These are phyloP conservation scores for Aureobasidium melanogenum DNA, from an alignment of 2,329 filamentous ascomycete genomes.

Conservation along the genomic window DNA sequence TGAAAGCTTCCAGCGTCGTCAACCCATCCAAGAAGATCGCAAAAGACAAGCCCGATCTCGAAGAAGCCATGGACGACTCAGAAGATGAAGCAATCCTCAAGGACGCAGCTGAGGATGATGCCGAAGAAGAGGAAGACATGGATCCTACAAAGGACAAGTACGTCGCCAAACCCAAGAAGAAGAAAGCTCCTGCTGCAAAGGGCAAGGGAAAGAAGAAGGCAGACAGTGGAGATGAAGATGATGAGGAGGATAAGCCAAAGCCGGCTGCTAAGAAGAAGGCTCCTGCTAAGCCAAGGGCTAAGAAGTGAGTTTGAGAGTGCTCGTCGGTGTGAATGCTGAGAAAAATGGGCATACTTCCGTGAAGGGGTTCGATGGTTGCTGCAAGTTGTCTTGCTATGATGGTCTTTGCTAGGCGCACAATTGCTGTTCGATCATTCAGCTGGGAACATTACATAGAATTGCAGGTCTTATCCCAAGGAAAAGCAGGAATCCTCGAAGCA, in stretches of 20 bases:
- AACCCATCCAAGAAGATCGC: slow-evolving; percentile 62
- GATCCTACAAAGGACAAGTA: slow-evolving; percentile 94
- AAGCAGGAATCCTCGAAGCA: not conserved
- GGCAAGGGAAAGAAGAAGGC: slow-evolving; percentile 35
- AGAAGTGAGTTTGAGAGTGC: slow-evolving; percentile 24
- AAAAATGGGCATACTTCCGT: not conserved
- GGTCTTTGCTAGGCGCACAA: not conserved
- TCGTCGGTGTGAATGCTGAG: not conserved
- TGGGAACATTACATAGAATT: not conserved
- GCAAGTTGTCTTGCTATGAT: not conserved
- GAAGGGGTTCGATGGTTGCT: not conserved
- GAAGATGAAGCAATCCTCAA: slow-evolving; percentile 45
- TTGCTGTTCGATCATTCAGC: not conserved
- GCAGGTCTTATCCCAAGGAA: not conserved
- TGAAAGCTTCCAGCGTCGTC: slow-evolving; percentile 75
- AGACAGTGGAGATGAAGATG: slow-evolving; percentile 25
- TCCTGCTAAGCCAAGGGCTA: slow-evolving; percentile 41
- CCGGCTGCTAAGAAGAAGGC: slow-evolving; percentile 43
- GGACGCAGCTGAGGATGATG: slow-evolving; percentile 39
- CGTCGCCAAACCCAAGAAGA: slow-evolving; percentile 82
- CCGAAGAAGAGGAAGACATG: slow-evolving; percentile 66
- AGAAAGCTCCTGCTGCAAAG: slow-evolving; percentile 42
- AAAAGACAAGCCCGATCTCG: slow-evolving; percentile 79
- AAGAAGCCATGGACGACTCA: slow-evolving; percentile 91
- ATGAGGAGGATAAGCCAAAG: slow-evolving; percentile 40